phyloP scores from a whole-genome alignment of 257 asterid genomes.

The Linaria vulgaris region DNA sequence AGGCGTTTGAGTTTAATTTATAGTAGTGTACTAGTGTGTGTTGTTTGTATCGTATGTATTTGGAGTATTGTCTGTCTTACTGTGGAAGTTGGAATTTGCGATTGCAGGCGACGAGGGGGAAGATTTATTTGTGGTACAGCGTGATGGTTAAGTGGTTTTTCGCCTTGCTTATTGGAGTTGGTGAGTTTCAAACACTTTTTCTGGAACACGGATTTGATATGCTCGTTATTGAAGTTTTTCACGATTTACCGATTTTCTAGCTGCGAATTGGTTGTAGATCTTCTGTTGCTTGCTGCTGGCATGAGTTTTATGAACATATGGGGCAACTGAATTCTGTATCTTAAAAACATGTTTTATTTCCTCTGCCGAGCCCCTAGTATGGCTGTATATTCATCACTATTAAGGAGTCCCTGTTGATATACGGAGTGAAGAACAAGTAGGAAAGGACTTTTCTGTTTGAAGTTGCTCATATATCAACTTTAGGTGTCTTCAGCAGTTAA shows the following conservation, averaged over 20 bases:
- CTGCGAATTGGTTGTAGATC: background rate
- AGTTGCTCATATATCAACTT: no score
- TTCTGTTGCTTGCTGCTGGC: background rate
- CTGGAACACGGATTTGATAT: constrained; percentile 3
- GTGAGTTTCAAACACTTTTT: constrained; percentile 48
- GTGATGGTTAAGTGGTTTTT: constrained; percentile 86
- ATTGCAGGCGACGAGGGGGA: constrained; percentile 82
- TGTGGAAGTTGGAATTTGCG: constrained; percentile 25
- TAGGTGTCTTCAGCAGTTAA: no score
- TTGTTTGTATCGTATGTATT: background rate
- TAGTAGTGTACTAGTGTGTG: constrained; percentile 13
- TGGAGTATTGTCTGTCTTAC: constrained; percentile 13
- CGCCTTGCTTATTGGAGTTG: constrained; percentile 85
- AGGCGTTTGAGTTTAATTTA: no score
- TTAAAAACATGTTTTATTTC: background rate
- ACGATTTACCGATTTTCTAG: background rate
- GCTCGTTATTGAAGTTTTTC: background rate
- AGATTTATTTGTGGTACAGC: constrained; percentile 71
- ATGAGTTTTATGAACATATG: background rate
- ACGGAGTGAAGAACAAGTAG: background rate
- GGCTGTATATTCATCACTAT: background rate
- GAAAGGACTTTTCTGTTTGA: no score
- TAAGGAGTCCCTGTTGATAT: background rate
- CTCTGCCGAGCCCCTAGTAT: background rate
- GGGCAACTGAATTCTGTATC: background rate